phyloP scores from a whole-genome alignment of 176 grass and related monocot genomes.

The Juncus inflexus region DNA sequence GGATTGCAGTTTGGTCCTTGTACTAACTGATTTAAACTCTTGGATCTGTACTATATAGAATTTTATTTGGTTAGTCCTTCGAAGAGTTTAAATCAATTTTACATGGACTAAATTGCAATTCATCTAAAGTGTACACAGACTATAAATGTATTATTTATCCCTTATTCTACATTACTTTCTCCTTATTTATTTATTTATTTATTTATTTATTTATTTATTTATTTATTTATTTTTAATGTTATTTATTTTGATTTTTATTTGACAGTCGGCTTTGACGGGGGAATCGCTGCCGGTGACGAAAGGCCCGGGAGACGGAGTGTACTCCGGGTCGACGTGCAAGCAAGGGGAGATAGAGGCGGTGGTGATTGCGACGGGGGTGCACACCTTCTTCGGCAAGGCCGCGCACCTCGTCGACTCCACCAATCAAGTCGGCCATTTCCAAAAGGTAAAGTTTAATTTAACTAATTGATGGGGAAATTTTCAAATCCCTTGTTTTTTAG shows the following conservation, averaged over 20 bases:
- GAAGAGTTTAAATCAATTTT: background rate
- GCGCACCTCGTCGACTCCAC: slow-evolving; percentile 90
- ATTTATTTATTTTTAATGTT: slow-evolving; percentile 17
- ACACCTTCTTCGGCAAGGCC: slow-evolving; percentile 89
- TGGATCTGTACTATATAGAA: background rate
- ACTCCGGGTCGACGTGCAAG: slow-evolving; percentile 92
- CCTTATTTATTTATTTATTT: too few species aligned
- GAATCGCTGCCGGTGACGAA: slow-evolving; percentile 80
- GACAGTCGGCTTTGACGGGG: slow-evolving; percentile 69
- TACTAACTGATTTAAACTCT: background rate
- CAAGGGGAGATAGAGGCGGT: slow-evolving; percentile 88
- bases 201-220: background rate
- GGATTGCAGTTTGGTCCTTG: too few species aligned
- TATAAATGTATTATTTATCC: too few species aligned
- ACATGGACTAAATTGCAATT: too few species aligned
- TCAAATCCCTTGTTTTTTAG: too few species aligned
- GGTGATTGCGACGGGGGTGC: slow-evolving; percentile 81
- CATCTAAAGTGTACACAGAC: too few species aligned
- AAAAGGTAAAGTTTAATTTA: slow-evolving; percentile 38
- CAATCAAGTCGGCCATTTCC: slow-evolving; percentile 95
- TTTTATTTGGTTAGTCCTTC: background rate
- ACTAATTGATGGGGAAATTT: too few species aligned
- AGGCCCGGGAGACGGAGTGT: slow-evolving; percentile 80
- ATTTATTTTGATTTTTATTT: slow-evolving; percentile 16
- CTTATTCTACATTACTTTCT: too few species aligned